Conservation (phyloP, 495 filamentous ascomycete genomes). For the Durotheca rogersii region DNA sequence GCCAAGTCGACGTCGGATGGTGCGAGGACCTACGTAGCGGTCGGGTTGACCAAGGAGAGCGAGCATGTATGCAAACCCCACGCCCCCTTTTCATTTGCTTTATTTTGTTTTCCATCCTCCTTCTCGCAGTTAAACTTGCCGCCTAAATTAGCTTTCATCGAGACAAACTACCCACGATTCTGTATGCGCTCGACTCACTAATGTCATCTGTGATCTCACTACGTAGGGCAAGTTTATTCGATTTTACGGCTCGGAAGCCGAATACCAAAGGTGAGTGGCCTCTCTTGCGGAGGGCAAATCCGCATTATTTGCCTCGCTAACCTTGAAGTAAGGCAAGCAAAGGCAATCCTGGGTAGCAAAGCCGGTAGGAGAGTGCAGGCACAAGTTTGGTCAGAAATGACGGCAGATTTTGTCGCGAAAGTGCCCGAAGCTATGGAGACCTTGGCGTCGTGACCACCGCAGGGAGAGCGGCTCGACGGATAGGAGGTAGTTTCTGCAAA, state of each 20-base stretch:
- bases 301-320: background rate
- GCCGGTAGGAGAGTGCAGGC: constrained; percentile 42
- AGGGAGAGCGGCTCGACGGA: no score
- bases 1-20: constrained; percentile 38
- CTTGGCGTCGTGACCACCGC: background rate
- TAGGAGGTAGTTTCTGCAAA: no score
- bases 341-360: constrained; percentile 29
- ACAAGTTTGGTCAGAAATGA: constrained; percentile 42
- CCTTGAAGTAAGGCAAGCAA: constrained; percentile 5
- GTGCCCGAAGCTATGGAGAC: constrained; percentile 14
- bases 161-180: no score
- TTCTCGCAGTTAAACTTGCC: no score
- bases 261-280: constrained; percentile 25
- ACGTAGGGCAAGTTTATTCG: constrained; percentile 32
- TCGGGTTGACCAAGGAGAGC: constrained; percentile 35
- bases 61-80: constrained; percentile 27
- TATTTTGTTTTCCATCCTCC: no score
- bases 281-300: background rate
- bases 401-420: constrained; percentile 23
- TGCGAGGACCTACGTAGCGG: constrained; percentile 37
- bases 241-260: constrained; percentile 26
- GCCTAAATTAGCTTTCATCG: no score
- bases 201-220: no score
- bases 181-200: no score
- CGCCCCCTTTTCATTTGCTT: no score